Conservation (phyloP, 768 basidiomycete species). For the Psilocybe subaeruginosa region DNA sequence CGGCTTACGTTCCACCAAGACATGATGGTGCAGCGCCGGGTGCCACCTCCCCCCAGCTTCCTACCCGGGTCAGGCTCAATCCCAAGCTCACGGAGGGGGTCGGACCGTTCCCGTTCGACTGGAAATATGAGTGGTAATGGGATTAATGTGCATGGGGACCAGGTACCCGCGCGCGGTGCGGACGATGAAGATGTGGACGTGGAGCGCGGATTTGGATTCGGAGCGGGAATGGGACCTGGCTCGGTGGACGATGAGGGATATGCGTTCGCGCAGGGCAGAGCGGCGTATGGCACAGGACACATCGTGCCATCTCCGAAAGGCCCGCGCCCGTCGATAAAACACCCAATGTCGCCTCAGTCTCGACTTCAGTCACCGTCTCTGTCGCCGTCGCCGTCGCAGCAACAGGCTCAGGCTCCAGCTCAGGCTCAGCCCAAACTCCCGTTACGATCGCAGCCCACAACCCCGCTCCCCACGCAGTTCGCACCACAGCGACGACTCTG, state of each 20-base stretch:
- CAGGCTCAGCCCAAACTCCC: background rate
- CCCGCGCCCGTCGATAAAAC: background rate
- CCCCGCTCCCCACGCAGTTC: background rate
- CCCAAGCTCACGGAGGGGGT: no score
- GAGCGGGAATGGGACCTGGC: background rate
- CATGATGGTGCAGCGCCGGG: conserved; percentile 17
- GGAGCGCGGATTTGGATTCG: background rate
- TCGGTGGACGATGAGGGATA: background rate
- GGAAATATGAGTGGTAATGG: no score
- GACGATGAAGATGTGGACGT: background rate
- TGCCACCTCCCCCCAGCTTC: background rate
- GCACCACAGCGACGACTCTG: background rate
- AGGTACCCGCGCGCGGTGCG: background rate
- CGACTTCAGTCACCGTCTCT: no score
- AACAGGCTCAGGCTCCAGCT: no score
- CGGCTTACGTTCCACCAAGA: conserved; percentile 17
- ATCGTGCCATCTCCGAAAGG: background rate
- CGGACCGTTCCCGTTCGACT: no score
- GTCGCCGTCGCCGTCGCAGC: no score
- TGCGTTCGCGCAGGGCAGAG: background rate
- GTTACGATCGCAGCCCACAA: background rate
- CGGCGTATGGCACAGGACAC: background rate
- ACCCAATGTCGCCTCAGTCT: background rate
- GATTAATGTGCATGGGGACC: no score
- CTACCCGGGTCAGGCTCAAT: background rate